These are phyloP conservation scores for Ascoidea tarda DNA, from an alignment of 805 yeast species.

Conservation along the genomic window DNA sequence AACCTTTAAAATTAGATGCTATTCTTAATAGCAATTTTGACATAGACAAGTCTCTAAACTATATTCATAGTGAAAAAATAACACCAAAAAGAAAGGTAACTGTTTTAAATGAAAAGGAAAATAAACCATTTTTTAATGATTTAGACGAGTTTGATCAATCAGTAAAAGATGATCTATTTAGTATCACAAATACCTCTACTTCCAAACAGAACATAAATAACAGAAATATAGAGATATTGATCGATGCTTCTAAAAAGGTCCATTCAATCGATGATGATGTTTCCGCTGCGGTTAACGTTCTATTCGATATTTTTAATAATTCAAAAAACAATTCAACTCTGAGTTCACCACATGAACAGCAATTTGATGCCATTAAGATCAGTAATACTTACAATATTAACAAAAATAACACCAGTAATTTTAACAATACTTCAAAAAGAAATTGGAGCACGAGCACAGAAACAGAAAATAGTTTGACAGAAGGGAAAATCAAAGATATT, in stretches of 20 bases:
- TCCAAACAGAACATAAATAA: not conserved
- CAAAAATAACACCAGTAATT: not conserved
- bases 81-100: too few species aligned
- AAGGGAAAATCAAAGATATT: too few species aligned
- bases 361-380: too few species aligned
- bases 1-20: not conserved
- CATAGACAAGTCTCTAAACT: not conserved
- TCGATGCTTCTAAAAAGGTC: not conserved
- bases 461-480: too few species aligned
- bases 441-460: too few species aligned
- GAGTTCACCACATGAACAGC: too few species aligned
- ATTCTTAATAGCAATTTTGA: not conserved
- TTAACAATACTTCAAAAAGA: not conserved
- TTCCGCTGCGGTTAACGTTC: not conserved
- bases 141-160: not conserved
- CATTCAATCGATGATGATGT: not conserved
- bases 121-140: too few species aligned
- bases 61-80: too few species aligned
- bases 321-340: not conserved
- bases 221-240: not conserved
- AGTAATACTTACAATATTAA: too few species aligned
- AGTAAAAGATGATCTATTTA: not conserved
- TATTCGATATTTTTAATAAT: not conserved
- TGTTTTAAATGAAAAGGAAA: too few species aligned
- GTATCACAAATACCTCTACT: not conserved